Base-by-base conservation (phyloP, 2,329 filamentous ascomycete genomes). In the Cladosporium oxysporum region DNA sequence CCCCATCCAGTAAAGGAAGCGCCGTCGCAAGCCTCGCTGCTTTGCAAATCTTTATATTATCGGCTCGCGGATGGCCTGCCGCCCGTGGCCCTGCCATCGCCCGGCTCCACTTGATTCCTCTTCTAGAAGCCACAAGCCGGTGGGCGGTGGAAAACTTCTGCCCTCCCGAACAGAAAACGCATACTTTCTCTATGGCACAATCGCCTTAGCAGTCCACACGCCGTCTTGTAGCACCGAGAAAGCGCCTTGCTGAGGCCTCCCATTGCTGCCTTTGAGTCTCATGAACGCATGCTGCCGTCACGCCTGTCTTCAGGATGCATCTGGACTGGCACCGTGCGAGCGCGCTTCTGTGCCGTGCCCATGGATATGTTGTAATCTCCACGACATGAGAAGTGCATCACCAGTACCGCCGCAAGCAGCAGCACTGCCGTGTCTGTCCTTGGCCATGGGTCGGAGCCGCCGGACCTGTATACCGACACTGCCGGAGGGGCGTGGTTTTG, bases 31-130 rank as follows among this genome's bases (percentile, higher is more conserved):
- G 33, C 16, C 49, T 57, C 21, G 26, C 41, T 47, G n/a, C 41
- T 47, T 23, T 47, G 41, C 41, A 47, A 47, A 47, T 14, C 10
- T 47, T 52, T 55, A 57, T 55, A 37, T 63, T 26, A 33, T 29
- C 61, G 61, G 35, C 61, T 55, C 61, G 61, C 61, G 61, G 61
- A 47, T 57, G 28, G 35, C n/a, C 31, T 55, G 49, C 61, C 61
- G 59, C 33, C 18, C 29, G 52, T 53, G 28, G 41, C 26, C 44
- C 31, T 33, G 37, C 11, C 21, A 33, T 57, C 50, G 23, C 33
- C 8, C 57, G 33, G 37, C 57, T 41, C 35, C 57, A 21, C 35
- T 41, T n/a, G 29, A 21, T 47, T 47, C n/a, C 31, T 21, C 31
- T 62, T 62, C 60, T 49, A 62, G 60, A 62, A 62, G 29, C 31